Percentiles rank a stretch among this genome's conserved stretches.
phyloP scores from a whole-genome alignment of 306 rosid species.

The Malus sylvestris region DNA sequence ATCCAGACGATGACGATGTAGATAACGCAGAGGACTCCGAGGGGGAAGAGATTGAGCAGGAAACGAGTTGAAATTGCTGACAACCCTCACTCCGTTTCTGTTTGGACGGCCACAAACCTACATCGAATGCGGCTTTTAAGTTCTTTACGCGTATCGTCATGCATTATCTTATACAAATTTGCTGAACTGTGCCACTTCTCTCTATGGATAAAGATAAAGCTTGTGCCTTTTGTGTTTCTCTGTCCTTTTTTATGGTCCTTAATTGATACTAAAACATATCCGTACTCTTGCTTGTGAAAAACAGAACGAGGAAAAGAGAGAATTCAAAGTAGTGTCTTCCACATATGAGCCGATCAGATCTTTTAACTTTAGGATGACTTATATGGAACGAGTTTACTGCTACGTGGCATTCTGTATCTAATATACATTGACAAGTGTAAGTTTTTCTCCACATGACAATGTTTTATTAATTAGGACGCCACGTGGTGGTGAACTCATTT shows the following conservation, averaged over 20 bases:
- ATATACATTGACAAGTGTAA: too few species aligned
- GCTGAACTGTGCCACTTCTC: background rate
- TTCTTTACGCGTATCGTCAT: background rate
- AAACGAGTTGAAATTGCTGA: constrained; percentile 58
- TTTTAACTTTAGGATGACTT: too few species aligned
- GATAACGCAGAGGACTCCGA: constrained; percentile 78
- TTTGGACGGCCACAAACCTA: background rate
- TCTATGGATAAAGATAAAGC: background rate
- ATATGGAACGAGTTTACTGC: too few species aligned
- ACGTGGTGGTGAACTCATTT: too few species aligned
- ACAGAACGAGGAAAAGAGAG: too few species aligned
- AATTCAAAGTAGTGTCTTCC: too few species aligned
- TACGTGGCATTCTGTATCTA: accelerated
- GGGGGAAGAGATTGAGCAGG: constrained; percentile 92
- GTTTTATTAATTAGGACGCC: too few species aligned
- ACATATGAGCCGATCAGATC: too few species aligned
- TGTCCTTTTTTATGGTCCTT: background rate
- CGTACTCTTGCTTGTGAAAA: too few species aligned
- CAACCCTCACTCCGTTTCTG: background rate
- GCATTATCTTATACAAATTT: background rate
- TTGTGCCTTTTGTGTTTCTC: background rate
- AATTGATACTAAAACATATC: background rate
- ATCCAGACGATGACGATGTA: constrained; percentile 54
- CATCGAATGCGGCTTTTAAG: background rate
- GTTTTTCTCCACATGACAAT: too few species aligned